Percentiles rank a stretch among this genome's conserved stretches.
Conservation (phyloP, 139 green algal genomes). For the Chlamydomonas schloesseri region DNA sequence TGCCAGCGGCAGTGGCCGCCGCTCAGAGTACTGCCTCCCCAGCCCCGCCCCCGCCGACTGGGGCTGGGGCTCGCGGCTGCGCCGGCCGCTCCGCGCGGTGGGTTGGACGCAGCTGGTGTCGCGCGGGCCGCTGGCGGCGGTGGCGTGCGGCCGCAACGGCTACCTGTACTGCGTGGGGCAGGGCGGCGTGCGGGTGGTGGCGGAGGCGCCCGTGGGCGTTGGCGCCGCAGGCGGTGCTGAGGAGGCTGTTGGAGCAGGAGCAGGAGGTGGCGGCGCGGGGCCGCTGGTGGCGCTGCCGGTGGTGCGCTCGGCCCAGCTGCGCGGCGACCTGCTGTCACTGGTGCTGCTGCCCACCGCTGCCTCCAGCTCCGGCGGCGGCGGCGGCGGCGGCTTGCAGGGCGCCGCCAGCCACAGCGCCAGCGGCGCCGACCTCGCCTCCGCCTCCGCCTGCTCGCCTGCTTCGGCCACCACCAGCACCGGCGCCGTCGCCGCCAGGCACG, state of each 20-base stretch:
- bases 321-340: slow-evolving; percentile 65
- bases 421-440: background rate
- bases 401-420: background rate
- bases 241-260: no score
- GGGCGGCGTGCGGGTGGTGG: slow-evolving; percentile 63
- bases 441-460: no score
- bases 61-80: slow-evolving; percentile 29
- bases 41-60: background rate
- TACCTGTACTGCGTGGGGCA: slow-evolving; percentile 56
- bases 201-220: background rate
- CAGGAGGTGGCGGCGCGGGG: no score
- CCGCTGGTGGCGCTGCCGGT: slow-evolving; percentile 10
- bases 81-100: slow-evolving; percentile 21
- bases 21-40: no score
- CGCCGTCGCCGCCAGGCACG: background rate
- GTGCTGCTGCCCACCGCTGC: slow-evolving; percentile 49
- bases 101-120: slow-evolving; percentile 37
- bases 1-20: background rate
- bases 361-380: background rate
- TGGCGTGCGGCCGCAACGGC: slow-evolving; percentile 28
- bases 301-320: slow-evolving; percentile 51
- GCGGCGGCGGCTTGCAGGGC: background rate
- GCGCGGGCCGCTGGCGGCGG: background rate
- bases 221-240: background rate
- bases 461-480: no score